Base-by-base conservation (phyloP, 192 early-diverging fungal genomes). In the Backusella mclennaniae region DNA sequence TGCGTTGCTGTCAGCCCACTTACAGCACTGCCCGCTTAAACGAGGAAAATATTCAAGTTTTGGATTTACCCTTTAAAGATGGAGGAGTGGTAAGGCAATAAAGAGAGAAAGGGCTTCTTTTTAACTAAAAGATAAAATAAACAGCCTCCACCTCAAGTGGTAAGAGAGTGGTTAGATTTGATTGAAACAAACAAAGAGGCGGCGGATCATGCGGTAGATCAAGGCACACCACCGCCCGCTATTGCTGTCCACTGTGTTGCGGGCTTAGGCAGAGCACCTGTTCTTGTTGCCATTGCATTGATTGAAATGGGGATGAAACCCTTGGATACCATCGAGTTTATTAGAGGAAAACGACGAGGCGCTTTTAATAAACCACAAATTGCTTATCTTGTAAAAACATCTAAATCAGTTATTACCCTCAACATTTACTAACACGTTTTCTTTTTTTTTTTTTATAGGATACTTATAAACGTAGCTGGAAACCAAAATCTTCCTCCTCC, bases 181-280 rank as follows among this genome's bases (percentile, higher is more conserved):
- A 86, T 92, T 63, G 89, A 88, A 39, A 84, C 82, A 31, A 79
- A 87, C 23, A 67, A 80, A 23, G 66, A 44, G 59, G 69, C 79
- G 33, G 79, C 80, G 15, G 52, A 70, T 15, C 39, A 17, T 38
- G 66, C 77, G 9, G 53, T 23, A 29, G 77, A 74, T 39, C 44
- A 74, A 36, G 73, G 29, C 39, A 59, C n/a, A 8, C 26, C 35
- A 23, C 4, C 56, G 12, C 87, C 86, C n/a, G 92, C 90, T 0
- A 92, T 94, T 71, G 96, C 95, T 3, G 92, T 97, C 6, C 97
- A 98, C 81, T 98, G 97, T 75, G 96, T 98, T 21, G 95, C 97
- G 17, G 97, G 97, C 31, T 87, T 98, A 14, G 97, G 97, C 4
- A 91, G 97, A 31, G 97, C 97, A 4, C 97, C 97, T 4, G 92